Conservation (phyloP, 306 rosid species). For the Abrus pulchellus region DNA sequence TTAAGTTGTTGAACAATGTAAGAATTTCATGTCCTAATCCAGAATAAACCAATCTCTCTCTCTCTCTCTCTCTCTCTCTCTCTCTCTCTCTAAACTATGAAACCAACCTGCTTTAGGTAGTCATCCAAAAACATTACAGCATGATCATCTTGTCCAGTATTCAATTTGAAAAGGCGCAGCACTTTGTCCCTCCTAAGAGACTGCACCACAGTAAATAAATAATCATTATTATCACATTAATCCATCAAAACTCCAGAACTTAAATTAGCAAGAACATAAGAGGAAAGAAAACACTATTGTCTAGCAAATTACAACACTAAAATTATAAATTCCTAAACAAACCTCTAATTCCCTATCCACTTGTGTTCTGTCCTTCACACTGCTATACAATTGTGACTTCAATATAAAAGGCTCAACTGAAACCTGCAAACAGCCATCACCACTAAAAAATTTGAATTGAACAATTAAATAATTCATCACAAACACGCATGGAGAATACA, state of each 20-base stretch:
- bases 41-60: too few species aligned
- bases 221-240: conserved; percentile 20
- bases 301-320: background rate
- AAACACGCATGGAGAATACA: background rate
- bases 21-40: background rate
- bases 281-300: background rate
- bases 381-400: conserved; percentile 93
- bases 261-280: background rate
- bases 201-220: conserved; percentile 57
- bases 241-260: conserved; percentile 1
- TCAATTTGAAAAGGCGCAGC: conserved; percentile 82
- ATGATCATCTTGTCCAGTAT: conserved; percentile 94
- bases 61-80: background rate
- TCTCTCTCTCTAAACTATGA: background rate
- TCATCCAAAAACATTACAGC: conserved; percentile 89
- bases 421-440: conserved; percentile 62
- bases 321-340: conserved; percentile 17
- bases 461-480: background rate
- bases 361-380: conserved; percentile 85
- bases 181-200: conserved; percentile 81
- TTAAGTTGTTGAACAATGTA: background rate
- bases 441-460: conserved; percentile 5
- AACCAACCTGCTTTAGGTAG: conserved; percentile 80
- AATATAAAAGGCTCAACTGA: conserved; percentile 78
- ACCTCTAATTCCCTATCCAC: conserved; percentile 97